These are phyloP conservation scores for Pseudozyma sp. DNA, from an alignment of 1,284 basidiomycete species.

Conservation along the genomic window DNA sequence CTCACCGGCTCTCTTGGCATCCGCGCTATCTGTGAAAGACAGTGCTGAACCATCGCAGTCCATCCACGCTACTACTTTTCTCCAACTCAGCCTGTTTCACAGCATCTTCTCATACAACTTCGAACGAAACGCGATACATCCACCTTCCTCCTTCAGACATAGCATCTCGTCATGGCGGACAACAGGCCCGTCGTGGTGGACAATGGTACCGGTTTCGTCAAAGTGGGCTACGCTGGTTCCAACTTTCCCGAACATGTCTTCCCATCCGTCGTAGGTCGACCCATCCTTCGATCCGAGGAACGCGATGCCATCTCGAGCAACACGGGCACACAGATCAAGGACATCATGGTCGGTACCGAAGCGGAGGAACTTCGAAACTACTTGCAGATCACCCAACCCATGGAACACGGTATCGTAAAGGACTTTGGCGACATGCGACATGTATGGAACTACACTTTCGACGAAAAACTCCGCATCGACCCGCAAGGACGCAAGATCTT, in stretches of 20 bases:
- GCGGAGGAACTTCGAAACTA: slow-evolving; percentile 93
- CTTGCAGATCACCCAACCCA: slow-evolving; percentile 95
- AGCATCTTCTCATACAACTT: background rate
- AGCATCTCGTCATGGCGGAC: slow-evolving; percentile 59
- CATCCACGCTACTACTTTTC: background rate
- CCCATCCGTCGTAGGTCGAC: slow-evolving; percentile 94
- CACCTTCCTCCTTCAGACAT: too few relatives aligned
- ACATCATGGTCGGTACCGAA: slow-evolving; percentile 97
- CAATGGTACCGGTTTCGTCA: slow-evolving; percentile 94
- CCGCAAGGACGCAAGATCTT: slow-evolving; percentile 89
- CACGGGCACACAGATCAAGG: slow-evolving; percentile 73
- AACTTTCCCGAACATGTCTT: slow-evolving; percentile 98
- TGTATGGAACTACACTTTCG: slow-evolving; percentile 97
- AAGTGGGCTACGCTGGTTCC: slow-evolving; percentile 89
- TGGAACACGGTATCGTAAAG: slow-evolving; percentile 98
- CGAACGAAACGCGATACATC: too few relatives aligned
- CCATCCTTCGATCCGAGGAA: slow-evolving; percentile 97
- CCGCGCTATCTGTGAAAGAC: background rate
- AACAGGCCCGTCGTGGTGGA: slow-evolving; percentile 87
- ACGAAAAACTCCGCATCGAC: slow-evolving; percentile 92
- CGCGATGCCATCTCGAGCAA: slow-evolving; percentile 76
- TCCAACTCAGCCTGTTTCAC: background rate
- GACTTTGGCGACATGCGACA: slow-evolving; percentile 99
- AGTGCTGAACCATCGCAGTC: too few relatives aligned
- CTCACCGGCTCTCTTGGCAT: background rate